Conservation (phyloP, 108 stramenopile species). For the Cyclotella distinguenda region DNA sequence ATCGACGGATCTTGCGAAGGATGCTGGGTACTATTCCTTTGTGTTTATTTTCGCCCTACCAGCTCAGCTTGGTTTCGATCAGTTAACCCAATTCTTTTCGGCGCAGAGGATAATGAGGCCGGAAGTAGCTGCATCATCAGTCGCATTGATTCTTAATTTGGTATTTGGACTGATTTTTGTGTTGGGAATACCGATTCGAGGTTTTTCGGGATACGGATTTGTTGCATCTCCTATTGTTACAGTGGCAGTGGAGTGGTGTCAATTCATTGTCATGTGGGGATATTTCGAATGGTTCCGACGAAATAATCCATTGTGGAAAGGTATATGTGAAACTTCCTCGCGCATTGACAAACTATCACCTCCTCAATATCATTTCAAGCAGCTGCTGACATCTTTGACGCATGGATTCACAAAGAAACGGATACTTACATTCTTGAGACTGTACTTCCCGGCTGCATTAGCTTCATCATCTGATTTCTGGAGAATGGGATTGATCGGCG, state of each 20-base stretch:
- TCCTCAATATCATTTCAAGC: background rate
- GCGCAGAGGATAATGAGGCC: slow-evolving; percentile 81
- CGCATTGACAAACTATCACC: background rate
- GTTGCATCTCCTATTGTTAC: slow-evolving; percentile 81
- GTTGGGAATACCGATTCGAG: slow-evolving; percentile 66
- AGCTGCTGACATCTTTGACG: slow-evolving; percentile 3
- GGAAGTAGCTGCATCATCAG: slow-evolving; percentile 53
- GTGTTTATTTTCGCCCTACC: slow-evolving; percentile 67
- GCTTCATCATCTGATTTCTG: slow-evolving; percentile 76
- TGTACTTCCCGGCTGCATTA: slow-evolving; percentile 80
- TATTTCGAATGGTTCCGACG: slow-evolving; percentile 50
- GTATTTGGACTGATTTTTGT: slow-evolving; percentile 72
- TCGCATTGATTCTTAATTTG: slow-evolving; percentile 69
- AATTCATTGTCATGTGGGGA: slow-evolving; percentile 43
- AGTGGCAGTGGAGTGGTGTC: slow-evolving; percentile 56
- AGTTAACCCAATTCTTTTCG: slow-evolving; percentile 75
- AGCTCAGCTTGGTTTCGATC: slow-evolving; percentile 57
- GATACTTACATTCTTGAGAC: slow-evolving; percentile 53
- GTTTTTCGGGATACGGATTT: slow-evolving; percentile 74
- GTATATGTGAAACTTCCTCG: slow-evolving; percentile 21
- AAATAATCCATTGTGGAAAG: slow-evolving; percentile 56
- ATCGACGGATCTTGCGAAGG: slow-evolving; percentile 45
- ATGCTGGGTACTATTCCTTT: slow-evolving; percentile 74
- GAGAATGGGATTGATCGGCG: slow-evolving; percentile 76
- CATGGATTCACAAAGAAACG: slow-evolving; percentile 64